Evolutionary conservation across 2,329 filamentous ascomycete species (phyloP).

Genomic region (Ophiostoma sp.): DNA sequence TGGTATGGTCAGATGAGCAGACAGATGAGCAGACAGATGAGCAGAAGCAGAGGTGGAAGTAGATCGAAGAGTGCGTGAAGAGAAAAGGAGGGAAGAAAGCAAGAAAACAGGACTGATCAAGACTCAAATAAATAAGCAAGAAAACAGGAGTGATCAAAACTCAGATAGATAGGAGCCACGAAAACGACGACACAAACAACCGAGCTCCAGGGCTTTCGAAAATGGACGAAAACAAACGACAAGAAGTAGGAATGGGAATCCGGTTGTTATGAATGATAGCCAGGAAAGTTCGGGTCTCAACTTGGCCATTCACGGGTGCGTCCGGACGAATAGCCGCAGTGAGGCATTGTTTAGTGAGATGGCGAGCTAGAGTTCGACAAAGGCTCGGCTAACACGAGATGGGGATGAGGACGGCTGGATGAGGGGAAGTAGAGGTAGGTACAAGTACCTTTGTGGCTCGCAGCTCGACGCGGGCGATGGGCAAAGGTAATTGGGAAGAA

Average conservation of each 20-base stretch:
- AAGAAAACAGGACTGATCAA: not conserved
- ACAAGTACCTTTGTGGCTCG: not conserved
- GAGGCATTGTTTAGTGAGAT: slow-evolving; percentile 1
- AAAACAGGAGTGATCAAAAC: not conserved
- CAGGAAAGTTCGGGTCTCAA: not conserved
- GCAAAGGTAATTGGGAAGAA: not conserved
- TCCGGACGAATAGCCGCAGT: slow-evolving; percentile 6
- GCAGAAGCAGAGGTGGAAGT: not conserved
- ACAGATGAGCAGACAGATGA: not conserved
- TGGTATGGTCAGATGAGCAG: not conserved
- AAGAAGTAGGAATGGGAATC: not conserved
- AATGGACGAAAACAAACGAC: slow-evolving; percentile 5
- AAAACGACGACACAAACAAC: not conserved
- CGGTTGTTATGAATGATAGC: not conserved
- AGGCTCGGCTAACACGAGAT: slow-evolving; percentile 12
- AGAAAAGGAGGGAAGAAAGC: slow-evolving; percentile 12
- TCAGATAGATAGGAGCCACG: too few species aligned
- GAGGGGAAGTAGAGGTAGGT: slow-evolving; percentile 12
- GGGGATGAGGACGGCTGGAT: not conserved
- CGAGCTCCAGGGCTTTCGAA: not conserved
- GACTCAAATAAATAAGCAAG: not conserved
- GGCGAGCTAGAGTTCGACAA: not conserved
- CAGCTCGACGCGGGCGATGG: slow-evolving; percentile 10
- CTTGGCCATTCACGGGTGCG: slow-evolving; percentile 16
- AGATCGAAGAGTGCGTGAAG: not conserved